Percentiles rank a stretch among this genome's conserved stretches.
Conservation (phyloP, 208 protist species). For the Trypanosoma lewisi region DNA sequence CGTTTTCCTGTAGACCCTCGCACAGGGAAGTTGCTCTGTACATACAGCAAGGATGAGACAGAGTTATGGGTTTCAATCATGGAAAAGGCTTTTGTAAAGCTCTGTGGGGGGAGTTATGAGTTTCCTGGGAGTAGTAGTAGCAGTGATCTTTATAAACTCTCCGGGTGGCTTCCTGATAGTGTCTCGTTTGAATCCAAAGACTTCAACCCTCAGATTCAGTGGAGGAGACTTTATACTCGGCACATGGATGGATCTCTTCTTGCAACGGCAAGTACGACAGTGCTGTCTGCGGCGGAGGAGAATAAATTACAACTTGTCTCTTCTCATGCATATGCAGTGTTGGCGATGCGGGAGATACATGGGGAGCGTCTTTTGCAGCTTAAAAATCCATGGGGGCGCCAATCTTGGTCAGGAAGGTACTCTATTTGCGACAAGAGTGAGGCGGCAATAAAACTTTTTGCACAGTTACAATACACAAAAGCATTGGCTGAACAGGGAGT, state of each 20-base stretch:
- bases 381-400: constrained; percentile 81
- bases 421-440: constrained; percentile 48
- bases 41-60: constrained; percentile 24
- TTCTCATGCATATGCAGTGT: constrained; percentile 74
- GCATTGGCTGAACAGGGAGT: constrained; percentile 61
- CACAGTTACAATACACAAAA: constrained; percentile 40
- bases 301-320: constrained; percentile 36
- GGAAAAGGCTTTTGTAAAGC: constrained; percentile 89
- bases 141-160: constrained; percentile 87
- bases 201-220: constrained; percentile 74
- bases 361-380: constrained; percentile 58
- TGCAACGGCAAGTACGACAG: constrained; percentile 58
- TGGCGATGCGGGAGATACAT: constrained; percentile 55
- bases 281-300: constrained; percentile 25
- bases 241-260: constrained; percentile 66
- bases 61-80: constrained; percentile 83
- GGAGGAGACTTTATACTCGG: constrained; percentile 55
- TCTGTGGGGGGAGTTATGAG: constrained; percentile 83
- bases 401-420: constrained; percentile 61
- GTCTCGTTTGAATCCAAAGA: constrained; percentile 33
- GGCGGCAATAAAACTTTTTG: constrained; percentile 35
- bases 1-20: constrained; percentile 60
- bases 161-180: constrained; percentile 83
- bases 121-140: constrained; percentile 81
- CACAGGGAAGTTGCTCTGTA: constrained; percentile 33